Evolutionary conservation across 306 rosid species (phyloP), one percentile per base, ranked within the genome.

Genomic region (Clitoria ternatea): DNA sequence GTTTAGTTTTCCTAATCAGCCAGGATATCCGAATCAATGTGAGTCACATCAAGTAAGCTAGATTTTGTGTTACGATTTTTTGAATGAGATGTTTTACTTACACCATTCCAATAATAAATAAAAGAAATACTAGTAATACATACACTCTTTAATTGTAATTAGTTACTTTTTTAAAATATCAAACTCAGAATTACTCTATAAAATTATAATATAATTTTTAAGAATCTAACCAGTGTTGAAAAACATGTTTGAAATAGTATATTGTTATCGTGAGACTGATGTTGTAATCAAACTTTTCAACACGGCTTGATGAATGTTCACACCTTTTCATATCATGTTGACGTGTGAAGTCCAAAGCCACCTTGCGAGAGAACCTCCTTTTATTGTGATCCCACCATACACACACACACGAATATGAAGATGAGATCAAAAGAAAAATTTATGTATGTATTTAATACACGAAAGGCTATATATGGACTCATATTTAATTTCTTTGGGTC

Each of bases 1-100:
- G n/a, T n/a, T n/a, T n/a, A 70, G 29, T 45, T 22, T 35, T 15
- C 59, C 54, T 20, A 77, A 77, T 72, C 30, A 48, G 40, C 48
- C 20, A 14, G 43, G 37, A 74, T 63, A 80, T 78, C 83, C 6
- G 7, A 60, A 83, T 86, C 86, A 70, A 70, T 77, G 72, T 79
- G 9, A 39, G 72, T 86, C 88, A 66, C 61, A 63, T 74, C 86
- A 71, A 42, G 18, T 24, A 49, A 57, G 62, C 59, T 61, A 82
- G 76, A 67, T 61, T 73, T 73, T 63, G 67, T 32, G 29, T 42
- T 75, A 18, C 22, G 79, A 77, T 79, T 73, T 61, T 49, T 22
- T 79, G 85, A 82, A 73, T 76, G 67, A 53, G 85, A 86, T 79
- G 85, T 79, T 79, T 77, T 75, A 83, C 86, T 82, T 56, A 22